phyloP scores from a whole-genome alignment of 176 grass and related monocot genomes.

The Aegilops longissima region DNA sequence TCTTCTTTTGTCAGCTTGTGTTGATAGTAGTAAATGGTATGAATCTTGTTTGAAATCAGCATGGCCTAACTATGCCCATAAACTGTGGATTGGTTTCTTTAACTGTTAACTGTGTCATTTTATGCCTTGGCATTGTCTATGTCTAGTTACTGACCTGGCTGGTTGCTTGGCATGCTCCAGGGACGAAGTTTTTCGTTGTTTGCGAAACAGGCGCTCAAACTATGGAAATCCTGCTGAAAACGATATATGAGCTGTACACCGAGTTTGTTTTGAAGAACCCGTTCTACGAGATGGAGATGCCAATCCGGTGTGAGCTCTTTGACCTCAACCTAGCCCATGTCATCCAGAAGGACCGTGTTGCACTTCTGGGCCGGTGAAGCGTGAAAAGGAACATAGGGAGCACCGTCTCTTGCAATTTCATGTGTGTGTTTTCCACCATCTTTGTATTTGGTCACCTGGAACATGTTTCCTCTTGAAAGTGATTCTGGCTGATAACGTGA shows the following conservation, averaged over 20 bases:
- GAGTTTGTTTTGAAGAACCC: constrained; percentile 97
- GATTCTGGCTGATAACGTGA: not conserved
- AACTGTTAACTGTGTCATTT: not conserved
- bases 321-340: constrained; percentile 83
- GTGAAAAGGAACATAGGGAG: not conserved
- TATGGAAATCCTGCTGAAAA: constrained; percentile 79
- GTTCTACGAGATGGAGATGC: constrained; percentile 99
- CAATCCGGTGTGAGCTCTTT: constrained; percentile 91
- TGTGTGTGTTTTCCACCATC: not conserved
- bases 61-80: not conserved
- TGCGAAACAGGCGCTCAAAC: constrained; percentile 67
- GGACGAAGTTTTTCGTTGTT: constrained; percentile 96
- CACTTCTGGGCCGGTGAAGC: constrained; percentile 70
- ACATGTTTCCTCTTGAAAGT: not conserved
- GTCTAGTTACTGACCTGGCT: not conserved
- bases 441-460: not conserved
- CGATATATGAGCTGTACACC: constrained; percentile 82
- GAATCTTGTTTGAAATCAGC: not conserved
- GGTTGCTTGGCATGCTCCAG: constrained; percentile 34
- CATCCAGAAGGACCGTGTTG: constrained; percentile 88
- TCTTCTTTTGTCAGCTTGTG: not conserved
- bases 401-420: not conserved
- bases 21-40: not conserved
- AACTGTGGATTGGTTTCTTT: not conserved
- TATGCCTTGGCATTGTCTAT: not conserved